phyloP scores from a whole-genome alignment of 371 early-diverging fungal species.

The Encephalitozoon romaleae region DNA sequence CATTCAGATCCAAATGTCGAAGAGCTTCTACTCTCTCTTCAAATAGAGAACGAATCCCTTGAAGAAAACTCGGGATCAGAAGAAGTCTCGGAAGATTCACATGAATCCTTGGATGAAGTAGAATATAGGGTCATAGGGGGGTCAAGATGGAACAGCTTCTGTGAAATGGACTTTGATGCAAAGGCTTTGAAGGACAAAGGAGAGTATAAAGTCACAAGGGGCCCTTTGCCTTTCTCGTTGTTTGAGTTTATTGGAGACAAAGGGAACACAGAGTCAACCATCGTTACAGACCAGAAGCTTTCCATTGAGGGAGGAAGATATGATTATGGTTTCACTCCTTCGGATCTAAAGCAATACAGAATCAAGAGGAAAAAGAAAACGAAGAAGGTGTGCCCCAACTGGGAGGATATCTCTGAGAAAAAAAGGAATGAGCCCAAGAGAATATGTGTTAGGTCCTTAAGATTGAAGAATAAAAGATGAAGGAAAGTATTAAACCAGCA shows the following conservation, averaged over 20 bases:
- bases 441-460: neutral
- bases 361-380: constrained; percentile 8
- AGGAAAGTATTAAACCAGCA: neutral
- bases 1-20: neutral
- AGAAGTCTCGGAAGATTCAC: neutral
- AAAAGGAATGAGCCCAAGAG: constrained; percentile 17
- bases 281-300: neutral
- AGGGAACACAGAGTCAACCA: neutral
- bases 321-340: neutral
- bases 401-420: constrained; percentile 19
- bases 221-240: neutral
- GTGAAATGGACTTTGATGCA: neutral
- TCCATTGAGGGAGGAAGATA: neutral
- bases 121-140: neutral
- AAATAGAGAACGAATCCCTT: neutral
- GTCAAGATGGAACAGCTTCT: too few species aligned
- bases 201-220: neutral
- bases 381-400: constrained; percentile 6
- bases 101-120: neutral
- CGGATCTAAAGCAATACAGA: neutral
- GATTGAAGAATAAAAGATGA: neutral
- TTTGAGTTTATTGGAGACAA: neutral
- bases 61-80: neutral
- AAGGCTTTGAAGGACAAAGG: neutral
- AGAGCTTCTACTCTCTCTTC: neutral